A percentile compares a stretch with the other conserved stretches of the same genome.
These are phyloP conservation scores for Kuraishia ogatae DNA, from an alignment of 805 yeast species.

Conservation along the genomic window DNA sequence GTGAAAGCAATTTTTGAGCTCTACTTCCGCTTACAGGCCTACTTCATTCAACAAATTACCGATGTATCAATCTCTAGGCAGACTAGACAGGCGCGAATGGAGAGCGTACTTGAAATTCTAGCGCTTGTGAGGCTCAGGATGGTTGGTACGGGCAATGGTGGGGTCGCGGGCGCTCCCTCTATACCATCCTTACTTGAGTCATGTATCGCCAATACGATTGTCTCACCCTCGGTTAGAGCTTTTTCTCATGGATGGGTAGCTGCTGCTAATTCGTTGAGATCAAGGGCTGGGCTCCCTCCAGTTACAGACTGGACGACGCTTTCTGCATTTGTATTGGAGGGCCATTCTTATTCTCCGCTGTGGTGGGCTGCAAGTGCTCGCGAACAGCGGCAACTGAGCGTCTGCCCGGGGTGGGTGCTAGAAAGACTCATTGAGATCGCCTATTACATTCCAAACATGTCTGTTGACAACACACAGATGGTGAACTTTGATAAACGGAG, in stretches of 20 bases:
- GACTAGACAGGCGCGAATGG: slow-evolving; percentile 62
- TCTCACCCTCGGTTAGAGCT: slow-evolving; percentile 72
- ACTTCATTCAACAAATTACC: slow-evolving; percentile 54
- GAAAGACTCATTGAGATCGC: slow-evolving; percentile 72
- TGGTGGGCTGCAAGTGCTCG: not conserved
- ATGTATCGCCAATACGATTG: slow-evolving; percentile 62
- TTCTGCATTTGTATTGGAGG: not conserved
- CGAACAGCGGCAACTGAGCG: slow-evolving; percentile 43
- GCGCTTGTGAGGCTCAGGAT: slow-evolving; percentile 63
- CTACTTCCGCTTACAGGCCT: slow-evolving; percentile 58
- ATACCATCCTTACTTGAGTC: slow-evolving; percentile 85
- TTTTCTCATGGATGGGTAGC: slow-evolving; percentile 63
- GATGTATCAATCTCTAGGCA: slow-evolving; percentile 50
- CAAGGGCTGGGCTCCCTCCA: slow-evolving; percentile 13
- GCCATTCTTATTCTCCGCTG: not conserved
- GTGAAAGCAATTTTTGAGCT: slow-evolving; percentile 57
- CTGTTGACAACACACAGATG: slow-evolving; percentile 49
- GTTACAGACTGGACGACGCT: not conserved
- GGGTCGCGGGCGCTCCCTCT: slow-evolving; percentile 28
- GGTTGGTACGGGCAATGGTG: slow-evolving; percentile 38
- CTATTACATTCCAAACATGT: slow-evolving; percentile 72
- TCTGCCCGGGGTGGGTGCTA: slow-evolving; percentile 88
- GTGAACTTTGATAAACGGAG: slow-evolving; percentile 84
- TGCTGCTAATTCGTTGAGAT: slow-evolving; percentile 29
- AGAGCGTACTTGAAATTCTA: slow-evolving; percentile 53